Base-by-base conservation (phyloP, 495 filamentous ascomycete species). In the Aspergillus homomorphus region DNA sequence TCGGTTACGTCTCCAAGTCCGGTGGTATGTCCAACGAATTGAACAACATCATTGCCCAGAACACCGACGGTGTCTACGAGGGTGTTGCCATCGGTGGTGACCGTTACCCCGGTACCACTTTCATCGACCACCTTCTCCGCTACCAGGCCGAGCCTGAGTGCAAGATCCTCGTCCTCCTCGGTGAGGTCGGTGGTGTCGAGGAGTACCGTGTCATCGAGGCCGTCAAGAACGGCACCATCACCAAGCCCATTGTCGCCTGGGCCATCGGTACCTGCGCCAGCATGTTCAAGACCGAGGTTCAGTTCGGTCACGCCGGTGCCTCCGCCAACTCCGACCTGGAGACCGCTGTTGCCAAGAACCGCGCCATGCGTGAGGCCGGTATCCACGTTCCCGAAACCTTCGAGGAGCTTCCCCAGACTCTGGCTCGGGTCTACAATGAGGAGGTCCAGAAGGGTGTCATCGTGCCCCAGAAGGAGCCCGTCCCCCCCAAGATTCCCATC, bases 11-110 rank as follows among this genome's bases (percentile, higher is more conserved):
- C 74, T 98, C 95, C 82, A 98, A 98, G 83, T 98, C 94, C 48
- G 94, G 94, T 69, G 94, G 94, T 83, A 98, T 98, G 94, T 97
- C 92, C 71, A 98, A 98, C 83, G 94, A 98, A 84, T 77, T 98
- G 71, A 98, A 98, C 87, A 98, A 98, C 86, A 98, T 98, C 77
- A 87, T 98, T 69, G 85, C 92, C 54, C 87, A 96, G 70, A 93
- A 79, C 69, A 96, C 94, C 62, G 91, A 98, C 72, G 94, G 94
- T 83, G 95, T 98, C 43, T 94, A 95, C 73, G 94, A 98, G 83
- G 94, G 94, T 85, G 88, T 98, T 67, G 94, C 94, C 64, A 98
- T 98, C 77, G 94, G 94, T 79, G 94, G 94, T 86, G 94, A 98
- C 75, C 83, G 94, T 71, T 98, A 98, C 74, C 94, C 94, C 57